Base-by-base conservation (phyloP, 148 eudicot genomes). In the Camellia lanceoleosa region DNA sequence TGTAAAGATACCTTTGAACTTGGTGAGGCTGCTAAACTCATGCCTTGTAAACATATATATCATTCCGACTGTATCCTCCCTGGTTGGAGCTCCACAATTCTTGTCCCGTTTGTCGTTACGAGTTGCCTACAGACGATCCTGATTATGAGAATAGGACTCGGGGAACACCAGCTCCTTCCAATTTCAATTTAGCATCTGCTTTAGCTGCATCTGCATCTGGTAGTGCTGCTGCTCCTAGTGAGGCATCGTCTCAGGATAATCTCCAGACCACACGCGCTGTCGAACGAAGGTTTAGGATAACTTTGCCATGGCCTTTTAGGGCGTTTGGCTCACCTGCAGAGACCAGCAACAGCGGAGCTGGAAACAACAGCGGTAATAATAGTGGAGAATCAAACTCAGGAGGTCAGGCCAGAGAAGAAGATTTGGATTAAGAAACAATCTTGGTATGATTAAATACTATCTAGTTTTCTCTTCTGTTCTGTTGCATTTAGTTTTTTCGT, bases 281-380 rank as follows among this genome's bases (percentile, higher is more conserved):
- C 2, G 74, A 59, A 42, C 46, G 86, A 78, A 66, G 79, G 69
- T 74, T 80, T 68, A 51, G 74, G 77, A 72, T 77, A 44, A 67
- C 92, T 0, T 83, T 92, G 75, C 97, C 97, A 0, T 94, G 92
- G 97, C 89, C 89, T 1, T 90, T 91, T 61, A 84, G 84, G 74
- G 81, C 78, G 43, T 60, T 82, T 71, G 85, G 81, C 7, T 71
- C 90, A 4, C 58, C 87, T 19, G 88, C 86, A 4, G 93, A 81
- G 78, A 80, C 86, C 12, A 88, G 91, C 82, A 81, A 81, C 78
- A 76, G 86, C 58, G 83, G 86, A 38, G 77, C 80, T 47, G 84
- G 78, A 12, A 76, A 52, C 63, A 55, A 51, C 55, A 82, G 49
- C 7, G 72, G 74, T 16, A 73, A 69, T 12, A 78, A 74, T 70